These are phyloP conservation scores for Antrodiella citrinella DNA, from an alignment of 768 basidiomycete species.

Conservation along the genomic window DNA sequence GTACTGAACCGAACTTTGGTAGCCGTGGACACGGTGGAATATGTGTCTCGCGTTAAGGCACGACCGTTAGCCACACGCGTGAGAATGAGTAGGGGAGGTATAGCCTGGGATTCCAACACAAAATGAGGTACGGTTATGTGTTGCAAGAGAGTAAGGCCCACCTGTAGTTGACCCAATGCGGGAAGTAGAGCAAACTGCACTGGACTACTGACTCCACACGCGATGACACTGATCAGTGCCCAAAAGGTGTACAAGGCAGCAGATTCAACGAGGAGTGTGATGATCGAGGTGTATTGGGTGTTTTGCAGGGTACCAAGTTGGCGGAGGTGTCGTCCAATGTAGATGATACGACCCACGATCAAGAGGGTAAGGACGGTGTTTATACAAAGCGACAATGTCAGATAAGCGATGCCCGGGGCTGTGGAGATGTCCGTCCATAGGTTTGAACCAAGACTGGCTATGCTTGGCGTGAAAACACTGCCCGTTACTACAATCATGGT, in stretches of 20 bases:
- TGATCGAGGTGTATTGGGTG: constrained; percentile 11
- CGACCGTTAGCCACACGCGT: constrained; percentile 12
- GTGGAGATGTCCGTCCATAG: constrained; percentile 13
- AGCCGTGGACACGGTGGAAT: not conserved
- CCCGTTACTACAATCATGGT: constrained; percentile 6
- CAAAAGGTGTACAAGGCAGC: constrained; percentile 16
- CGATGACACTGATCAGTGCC: constrained; percentile 12
- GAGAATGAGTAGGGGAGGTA: constrained; percentile 16
- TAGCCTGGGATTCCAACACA: constrained; percentile 8
- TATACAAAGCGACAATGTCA: constrained; percentile 14
- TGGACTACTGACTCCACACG: constrained; percentile 11
- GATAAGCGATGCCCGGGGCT: constrained; percentile 13
- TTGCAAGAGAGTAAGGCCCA: not conserved
- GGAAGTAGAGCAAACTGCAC: constrained; percentile 18
- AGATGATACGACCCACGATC: constrained; percentile 13
- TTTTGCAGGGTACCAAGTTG: not conserved
- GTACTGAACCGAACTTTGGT: not conserved
- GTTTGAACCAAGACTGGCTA: constrained; percentile 8
- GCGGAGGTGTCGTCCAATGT: constrained; percentile 1
- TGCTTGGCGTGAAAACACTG: constrained; percentile 3
- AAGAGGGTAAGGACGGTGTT: constrained; percentile 14
- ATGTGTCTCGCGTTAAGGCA: constrained; percentile 7
- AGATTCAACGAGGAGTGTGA: constrained; percentile 17
- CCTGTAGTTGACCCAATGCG: constrained; percentile 19
- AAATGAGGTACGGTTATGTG: not conserved